phyloP scores from a whole-genome alignment of 2,329 filamentous ascomycete species.

The Talaromyces sp. region DNA sequence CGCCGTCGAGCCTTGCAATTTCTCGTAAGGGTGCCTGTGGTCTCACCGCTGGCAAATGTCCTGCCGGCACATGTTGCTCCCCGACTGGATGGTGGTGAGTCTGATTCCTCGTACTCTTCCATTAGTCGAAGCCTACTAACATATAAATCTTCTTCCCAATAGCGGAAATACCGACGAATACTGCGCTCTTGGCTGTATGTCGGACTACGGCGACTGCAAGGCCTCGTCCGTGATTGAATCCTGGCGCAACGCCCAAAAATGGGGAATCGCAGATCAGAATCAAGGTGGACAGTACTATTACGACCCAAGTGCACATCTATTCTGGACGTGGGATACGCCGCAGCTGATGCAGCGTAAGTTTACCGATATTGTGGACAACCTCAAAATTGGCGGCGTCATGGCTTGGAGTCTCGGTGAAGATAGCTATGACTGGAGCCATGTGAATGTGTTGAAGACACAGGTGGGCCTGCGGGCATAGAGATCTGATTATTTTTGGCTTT shows the following conservation, averaged over 20 bases:
- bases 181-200: conserved; percentile 29
- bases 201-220: conserved; percentile 36
- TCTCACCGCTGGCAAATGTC: too few species aligned
- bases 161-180: conserved; percentile 28
- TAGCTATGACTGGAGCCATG: conserved; percentile 36
- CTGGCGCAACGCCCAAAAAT: conserved; percentile 49
- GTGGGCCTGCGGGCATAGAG: conserved; percentile 17
- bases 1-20: too few species aligned
- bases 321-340: conserved; percentile 69
- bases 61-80: too few species aligned
- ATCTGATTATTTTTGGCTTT: background rate
- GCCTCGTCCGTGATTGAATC: conserved; percentile 49
- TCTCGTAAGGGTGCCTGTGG: too few species aligned
- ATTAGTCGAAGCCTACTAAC: background rate
- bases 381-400: conserved; percentile 63
- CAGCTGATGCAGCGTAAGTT: conserved; percentile 58
- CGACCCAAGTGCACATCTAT: conserved; percentile 53
- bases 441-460: conserved; percentile 35
- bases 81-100: too few species aligned
- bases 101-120: too few species aligned
- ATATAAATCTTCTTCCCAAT: background rate
- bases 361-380: conserved; percentile 49
- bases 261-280: conserved; percentile 51
- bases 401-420: conserved; percentile 71
- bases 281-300: conserved; percentile 65